Evolutionary conservation across 441 rosid genomes (phyloP).

Genomic region (Aleurites moluccanus): DNA sequence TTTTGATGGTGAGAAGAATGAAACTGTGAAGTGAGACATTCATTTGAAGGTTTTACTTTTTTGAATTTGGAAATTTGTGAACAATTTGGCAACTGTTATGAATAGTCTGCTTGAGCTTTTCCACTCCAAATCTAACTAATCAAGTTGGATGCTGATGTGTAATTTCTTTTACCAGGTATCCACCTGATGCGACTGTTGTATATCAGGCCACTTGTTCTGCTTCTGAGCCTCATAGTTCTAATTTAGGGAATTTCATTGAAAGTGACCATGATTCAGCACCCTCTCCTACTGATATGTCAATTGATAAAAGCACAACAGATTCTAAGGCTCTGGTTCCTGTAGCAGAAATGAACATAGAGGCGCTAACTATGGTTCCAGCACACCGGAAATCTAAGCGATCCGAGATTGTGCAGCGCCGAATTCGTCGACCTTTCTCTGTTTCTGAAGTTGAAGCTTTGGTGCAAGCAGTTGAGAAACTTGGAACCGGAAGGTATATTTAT

Average conservation of each 20-base stretch:
- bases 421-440: constrained; percentile 99
- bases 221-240: constrained; percentile 37
- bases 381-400: constrained; percentile 57
- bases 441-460: constrained; percentile 97
- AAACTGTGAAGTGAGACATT: background rate
- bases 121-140: background rate
- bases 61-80: constrained; percentile 1
- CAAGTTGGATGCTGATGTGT: background rate
- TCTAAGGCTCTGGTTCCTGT: constrained; percentile 57
- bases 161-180: constrained; percentile 46
- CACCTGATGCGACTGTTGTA: constrained; percentile 31
- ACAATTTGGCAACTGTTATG: background rate
- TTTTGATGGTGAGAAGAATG: background rate
- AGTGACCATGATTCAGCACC: constrained; percentile 69
- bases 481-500: constrained; percentile 87
- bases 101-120: background rate
- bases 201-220: constrained; percentile 36
- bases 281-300: constrained; percentile 47
- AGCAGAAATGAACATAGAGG: constrained; percentile 48
- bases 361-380: constrained; percentile 61
- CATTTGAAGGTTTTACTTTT: background rate
- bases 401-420: constrained; percentile 82
- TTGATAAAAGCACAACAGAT: constrained; percentile 41
- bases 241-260: constrained; percentile 46
- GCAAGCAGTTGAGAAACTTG: constrained; percentile 95